Evolutionary conservation across 805 yeast species (phyloP), one percentile per base, ranked within the genome.

Genomic region (Kuraishia borneana): DNA sequence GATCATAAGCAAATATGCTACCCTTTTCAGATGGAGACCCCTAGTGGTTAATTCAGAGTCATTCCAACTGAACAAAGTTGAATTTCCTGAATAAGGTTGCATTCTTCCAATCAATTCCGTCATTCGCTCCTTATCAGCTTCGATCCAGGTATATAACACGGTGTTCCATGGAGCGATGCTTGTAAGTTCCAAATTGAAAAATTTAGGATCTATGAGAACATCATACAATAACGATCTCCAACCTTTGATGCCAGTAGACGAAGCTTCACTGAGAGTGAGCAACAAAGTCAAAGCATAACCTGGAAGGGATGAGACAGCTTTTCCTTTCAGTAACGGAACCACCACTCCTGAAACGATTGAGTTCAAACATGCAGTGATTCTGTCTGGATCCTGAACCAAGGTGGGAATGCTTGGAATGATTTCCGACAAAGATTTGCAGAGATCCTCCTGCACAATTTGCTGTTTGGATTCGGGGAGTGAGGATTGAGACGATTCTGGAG

Each of bases 211-310:
- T 48, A 68, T 63, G 36, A 83, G 65, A 0, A 73, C 53, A 32
- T 89, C 97, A 28, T 59, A 61, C 1, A 87, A 66, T 17, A 75
- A 39, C 3, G 65, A 49, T 45, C 70, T 80, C 94, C 96, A 83
- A 2, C 56, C 61, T 46, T 67, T 79, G 39, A 54, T 56, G 45
- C 38, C 64, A 48, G 43, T 47, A 32, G 48, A 53, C 26, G 42
- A 53, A 46, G 45, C 59, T 38, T 39, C 51, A 28, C 50, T 46
- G 2, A 65, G 36, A 3, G 48, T 42, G 3, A 48, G 50, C 16
- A 80, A 45, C 17, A 85, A 54, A 2, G 60, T 53, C 13, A 79
- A 36, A 2, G 70, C 60, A 37, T 62, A 59, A 0, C 44, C 36
- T 2, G 72, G 58, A 4, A 70, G 50, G 2, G 59, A 59, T 13